These are phyloP conservation scores for Pogostemon cablin DNA, from an alignment of 257 asterid species.

Conservation along the genomic window DNA sequence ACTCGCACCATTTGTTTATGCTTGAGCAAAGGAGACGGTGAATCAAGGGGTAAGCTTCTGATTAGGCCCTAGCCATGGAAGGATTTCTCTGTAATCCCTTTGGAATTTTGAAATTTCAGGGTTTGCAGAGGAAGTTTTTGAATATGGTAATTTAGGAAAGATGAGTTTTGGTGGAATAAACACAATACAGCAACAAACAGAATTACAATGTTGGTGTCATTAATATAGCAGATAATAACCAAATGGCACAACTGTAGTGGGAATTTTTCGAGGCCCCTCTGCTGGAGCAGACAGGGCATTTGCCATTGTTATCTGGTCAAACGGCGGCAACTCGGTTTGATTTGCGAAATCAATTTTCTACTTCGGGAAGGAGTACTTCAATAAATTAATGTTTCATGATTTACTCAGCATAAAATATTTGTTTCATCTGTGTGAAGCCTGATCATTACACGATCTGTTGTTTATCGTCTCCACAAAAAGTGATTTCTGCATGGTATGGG, in stretches of 20 bases:
- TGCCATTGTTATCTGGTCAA: slow-evolving; percentile 70
- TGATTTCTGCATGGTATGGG: slow-evolving; percentile 24
- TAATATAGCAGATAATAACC: slow-evolving; percentile 34
- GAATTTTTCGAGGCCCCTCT: background rate
- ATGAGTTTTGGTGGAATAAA: slow-evolving; percentile 69
- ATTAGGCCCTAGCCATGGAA: no score
- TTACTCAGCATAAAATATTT: slow-evolving; percentile 4
- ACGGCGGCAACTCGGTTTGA: slow-evolving; percentile 71
- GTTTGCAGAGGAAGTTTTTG: slow-evolving; percentile 71
- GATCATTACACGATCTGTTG: slow-evolving; percentile 11
- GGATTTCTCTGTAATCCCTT: slow-evolving; percentile 38
- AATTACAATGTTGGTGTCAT: slow-evolving; percentile 24
- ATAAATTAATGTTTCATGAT: slow-evolving; percentile 12
- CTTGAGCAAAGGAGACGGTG: no score
- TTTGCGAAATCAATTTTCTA: slow-evolving; percentile 68
- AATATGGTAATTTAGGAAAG: slow-evolving; percentile 67
- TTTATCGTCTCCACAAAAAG: slow-evolving; percentile 14
- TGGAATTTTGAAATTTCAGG: slow-evolving; percentile 57
- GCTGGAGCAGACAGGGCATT: slow-evolving; percentile 45
- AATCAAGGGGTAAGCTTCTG: no score
- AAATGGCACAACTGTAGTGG: slow-evolving; percentile 41
- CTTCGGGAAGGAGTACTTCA: slow-evolving; percentile 57
- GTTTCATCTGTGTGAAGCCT: background rate
- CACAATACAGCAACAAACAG: slow-evolving; percentile 44
- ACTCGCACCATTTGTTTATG: no score